Conservation (phyloP, 1,284 basidiomycete genomes). For the Athelia sp. region DNA sequence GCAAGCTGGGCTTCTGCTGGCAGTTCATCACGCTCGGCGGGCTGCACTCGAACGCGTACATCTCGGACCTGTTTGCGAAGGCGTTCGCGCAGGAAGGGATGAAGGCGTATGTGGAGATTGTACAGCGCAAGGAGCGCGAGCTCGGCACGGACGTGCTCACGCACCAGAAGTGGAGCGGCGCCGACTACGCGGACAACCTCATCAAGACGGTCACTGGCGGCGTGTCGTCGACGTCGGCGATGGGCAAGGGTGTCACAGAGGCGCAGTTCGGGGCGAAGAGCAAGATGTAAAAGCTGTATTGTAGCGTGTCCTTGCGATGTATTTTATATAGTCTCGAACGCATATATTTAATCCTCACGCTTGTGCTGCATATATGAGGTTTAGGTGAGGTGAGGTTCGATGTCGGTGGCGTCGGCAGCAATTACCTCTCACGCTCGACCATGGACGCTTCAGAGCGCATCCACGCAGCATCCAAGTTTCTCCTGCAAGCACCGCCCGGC, state of each 20-base stretch:
- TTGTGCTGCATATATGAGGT: no score
- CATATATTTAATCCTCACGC: no score
- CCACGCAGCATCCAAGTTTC: constrained; percentile 68
- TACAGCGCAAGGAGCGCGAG: constrained; percentile 85
- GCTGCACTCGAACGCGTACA: constrained; percentile 96
- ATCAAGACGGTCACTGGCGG: constrained; percentile 95
- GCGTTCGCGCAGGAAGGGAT: constrained; percentile 88
- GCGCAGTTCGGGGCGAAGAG: constrained; percentile 67
- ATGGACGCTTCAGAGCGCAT: constrained; percentile 65
- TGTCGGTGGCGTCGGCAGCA: no score
- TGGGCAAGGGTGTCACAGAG: constrained; percentile 94
- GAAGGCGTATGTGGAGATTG: constrained; percentile 85
- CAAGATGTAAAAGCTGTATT: constrained; percentile 38
- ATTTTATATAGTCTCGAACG: no score
- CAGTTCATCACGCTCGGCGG: constrained; percentile 99
- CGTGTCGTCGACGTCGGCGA: constrained; percentile 91
- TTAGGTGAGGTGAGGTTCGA: no score
- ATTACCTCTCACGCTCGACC: not conserved
- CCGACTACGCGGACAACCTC: constrained; percentile 87
- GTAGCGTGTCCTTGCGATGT: not conserved
- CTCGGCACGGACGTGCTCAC: constrained; percentile 89
- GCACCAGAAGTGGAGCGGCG: constrained; percentile 93
- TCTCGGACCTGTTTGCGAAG: constrained; percentile 89
- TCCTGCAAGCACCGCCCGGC: constrained; percentile 88
- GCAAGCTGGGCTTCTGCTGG: constrained; percentile 93